Evolutionary conservation across 192 early-diverging fungal genomes (phyloP), one percentile per base, ranked within the genome.

Genomic region (Glomus cerebriforme): DNA sequence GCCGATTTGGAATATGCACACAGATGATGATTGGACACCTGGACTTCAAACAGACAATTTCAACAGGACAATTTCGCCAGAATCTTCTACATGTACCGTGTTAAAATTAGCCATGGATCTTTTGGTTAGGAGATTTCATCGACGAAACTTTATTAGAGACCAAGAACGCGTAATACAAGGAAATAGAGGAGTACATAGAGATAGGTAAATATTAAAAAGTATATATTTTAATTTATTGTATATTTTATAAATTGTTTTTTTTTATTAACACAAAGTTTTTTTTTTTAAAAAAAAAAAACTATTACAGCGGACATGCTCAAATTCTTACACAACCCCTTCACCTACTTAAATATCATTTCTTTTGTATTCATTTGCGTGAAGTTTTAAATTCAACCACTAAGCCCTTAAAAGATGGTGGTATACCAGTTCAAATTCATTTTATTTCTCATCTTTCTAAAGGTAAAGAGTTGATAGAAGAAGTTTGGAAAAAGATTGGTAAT

Each of bases 331-430:
- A 65, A 13, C 35, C 60, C 12, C 62, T 78, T 59, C 77, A 78
- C 47, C 49, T 78, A 45, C 65, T 78, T 37, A 78, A 64, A 54
- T 78, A 78, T 68, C 49, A 78, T 59, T 78, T 78, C 65, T 78
- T 78, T 59, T 78, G 77, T 26, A 68, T 49, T 49, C 37, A 39
- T 45, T n/a, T 78, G n/a, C 77, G 77, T 1, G 65, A 78, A 32
- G 35, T 78, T 32, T 27, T 54, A 31, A 78, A 66, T n/a, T 24
- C 17, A 9, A 58, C 65, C 10, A 78, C 39, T 1, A 67, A 22
- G 7, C 12, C 77, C 2, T 24, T 68, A 34, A 66, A 65, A 34
- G 39, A 58, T 13, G 77, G 64, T 6, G 77, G 77, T 32, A 45
- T 78, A 24, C 65, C 77, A 65, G 37, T 67, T 59, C 65, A 78